Percentiles rank a stretch among this genome's conserved stretches.
Conservation (phyloP, 108 stramenopile species). For the Nitzschia palea region DNA sequence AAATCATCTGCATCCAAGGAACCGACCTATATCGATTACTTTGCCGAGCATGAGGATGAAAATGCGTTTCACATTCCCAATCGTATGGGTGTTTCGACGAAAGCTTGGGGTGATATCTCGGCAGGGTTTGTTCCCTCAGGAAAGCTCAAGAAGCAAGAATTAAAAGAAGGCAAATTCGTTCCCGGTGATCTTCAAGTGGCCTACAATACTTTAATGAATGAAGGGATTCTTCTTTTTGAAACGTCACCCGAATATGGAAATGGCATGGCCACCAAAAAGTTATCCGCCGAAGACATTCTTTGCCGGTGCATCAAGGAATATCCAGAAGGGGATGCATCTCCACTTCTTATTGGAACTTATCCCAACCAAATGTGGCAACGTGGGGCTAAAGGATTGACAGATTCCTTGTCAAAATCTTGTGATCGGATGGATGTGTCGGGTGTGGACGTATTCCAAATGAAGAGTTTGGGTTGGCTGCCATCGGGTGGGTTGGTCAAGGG, state of each 20-base stretch:
- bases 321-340: conserved; percentile 13
- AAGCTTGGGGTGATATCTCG: conserved; percentile 61
- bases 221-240: conserved; percentile 72
- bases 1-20: conserved; percentile 6
- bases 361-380: conserved; percentile 30
- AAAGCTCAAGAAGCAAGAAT: conserved; percentile 70
- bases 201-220: conserved; percentile 60
- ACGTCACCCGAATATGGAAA: conserved; percentile 66
- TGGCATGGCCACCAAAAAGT: conserved; percentile 34
- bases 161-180: conserved; percentile 66
- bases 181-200: conserved; percentile 70
- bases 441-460: conserved; percentile 61
- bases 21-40: conserved; percentile 54
- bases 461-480: conserved; percentile 46
- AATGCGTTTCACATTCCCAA: conserved; percentile 88
- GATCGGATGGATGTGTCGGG: conserved; percentile 50
- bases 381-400: conserved; percentile 18
- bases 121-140: conserved; percentile 59
- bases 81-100: conserved; percentile 78
- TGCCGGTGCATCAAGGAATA: conserved; percentile 48
- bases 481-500: conserved; percentile 44
- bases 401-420: conserved; percentile 48
- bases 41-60: conserved; percentile 69
- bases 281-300: conserved; percentile 52
- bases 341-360: conserved; percentile 22